A percentile compares a stretch with the other conserved stretches of the same genome.
Evolutionary conservation across 2,329 filamentous ascomycete genomes (phyloP).

Genomic region (Exophiala aquamarina): DNA sequence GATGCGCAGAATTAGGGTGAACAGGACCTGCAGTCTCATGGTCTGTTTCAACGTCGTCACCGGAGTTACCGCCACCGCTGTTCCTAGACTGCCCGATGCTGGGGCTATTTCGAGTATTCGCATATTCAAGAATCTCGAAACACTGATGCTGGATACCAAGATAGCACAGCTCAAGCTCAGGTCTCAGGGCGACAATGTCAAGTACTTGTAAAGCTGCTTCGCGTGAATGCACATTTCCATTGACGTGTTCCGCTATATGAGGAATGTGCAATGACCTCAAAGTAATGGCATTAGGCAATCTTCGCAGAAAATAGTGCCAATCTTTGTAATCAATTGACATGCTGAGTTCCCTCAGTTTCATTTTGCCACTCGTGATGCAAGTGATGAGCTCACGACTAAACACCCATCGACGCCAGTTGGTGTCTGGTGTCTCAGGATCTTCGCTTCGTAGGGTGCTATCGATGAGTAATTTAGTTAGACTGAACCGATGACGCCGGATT

Average conservation of each 20-base stretch:
- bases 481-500: conserved; percentile 68
- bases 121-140: conserved; percentile 72
- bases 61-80: conserved; percentile 9
- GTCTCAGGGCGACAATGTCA: conserved; percentile 73
- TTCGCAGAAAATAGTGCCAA: conserved; percentile 80
- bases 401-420: conserved; percentile 69
- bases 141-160: conserved; percentile 75
- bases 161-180: conserved; percentile 75
- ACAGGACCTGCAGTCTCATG: conserved; percentile 19
- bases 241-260: conserved; percentile 63
- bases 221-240: conserved; percentile 58
- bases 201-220: conserved; percentile 76
- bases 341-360: conserved; percentile 71
- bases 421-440: conserved; percentile 18
- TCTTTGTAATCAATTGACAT: conserved; percentile 72
- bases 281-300: conserved; percentile 68
- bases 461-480: conserved; percentile 71
- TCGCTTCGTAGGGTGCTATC: conserved; percentile 61
- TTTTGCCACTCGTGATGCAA: conserved; percentile 74
- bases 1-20: conserved; percentile 4
- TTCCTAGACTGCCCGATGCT: not conserved
- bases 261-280: conserved; percentile 71
- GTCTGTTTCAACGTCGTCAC: conserved; percentile 23
- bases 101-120: conserved; percentile 16
- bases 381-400: conserved; percentile 66